phyloP scores from a whole-genome alignment of 345 rosid species.

The Sisymbrium irio region DNA sequence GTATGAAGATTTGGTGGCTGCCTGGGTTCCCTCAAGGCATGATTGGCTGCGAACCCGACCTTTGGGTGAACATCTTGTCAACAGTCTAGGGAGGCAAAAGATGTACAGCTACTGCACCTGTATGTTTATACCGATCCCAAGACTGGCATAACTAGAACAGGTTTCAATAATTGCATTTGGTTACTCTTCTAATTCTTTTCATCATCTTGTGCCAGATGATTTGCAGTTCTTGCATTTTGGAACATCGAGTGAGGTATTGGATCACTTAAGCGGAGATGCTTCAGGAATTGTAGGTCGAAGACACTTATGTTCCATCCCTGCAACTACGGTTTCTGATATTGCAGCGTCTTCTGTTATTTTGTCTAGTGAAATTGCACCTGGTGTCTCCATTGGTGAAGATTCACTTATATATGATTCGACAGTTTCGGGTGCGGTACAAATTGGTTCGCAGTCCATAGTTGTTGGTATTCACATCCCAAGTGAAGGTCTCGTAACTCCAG shows the following conservation, averaged over 20 bases:
- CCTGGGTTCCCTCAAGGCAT: constrained; percentile 96
- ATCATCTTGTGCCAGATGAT: constrained; percentile 60
- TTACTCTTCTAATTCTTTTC: constrained; percentile 18
- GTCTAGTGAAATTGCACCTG: constrained; percentile 81
- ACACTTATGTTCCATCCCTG: constrained; percentile 91
- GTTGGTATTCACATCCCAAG: constrained; percentile 70
- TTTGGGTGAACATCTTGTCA: constrained; percentile 64
- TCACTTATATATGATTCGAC: constrained; percentile 81
- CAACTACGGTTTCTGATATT: constrained; percentile 85
- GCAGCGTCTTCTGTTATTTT: constrained; percentile 86
- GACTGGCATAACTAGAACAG: background rate
- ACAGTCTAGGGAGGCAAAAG: constrained; percentile 65
- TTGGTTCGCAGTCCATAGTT: constrained; percentile 88
- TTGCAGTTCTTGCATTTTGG: constrained; percentile 89
- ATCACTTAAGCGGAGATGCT: constrained; percentile 78
- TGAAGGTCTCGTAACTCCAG: constrained; percentile 35
- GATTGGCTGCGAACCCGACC: constrained; percentile 74
- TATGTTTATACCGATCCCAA: constrained; percentile 40
- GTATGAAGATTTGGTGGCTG: constrained; percentile 96
- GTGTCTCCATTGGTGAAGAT: constrained; percentile 92
- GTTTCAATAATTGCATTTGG: background rate
- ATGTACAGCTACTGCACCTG: constrained; percentile 88
- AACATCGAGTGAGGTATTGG: constrained; percentile 95
- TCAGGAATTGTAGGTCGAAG: constrained; percentile 86
- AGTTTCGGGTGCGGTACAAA: constrained; percentile 69